These are phyloP conservation scores for Cubamyces sp. DNA, from an alignment of 768 basidiomycete genomes.

Conservation along the genomic window DNA sequence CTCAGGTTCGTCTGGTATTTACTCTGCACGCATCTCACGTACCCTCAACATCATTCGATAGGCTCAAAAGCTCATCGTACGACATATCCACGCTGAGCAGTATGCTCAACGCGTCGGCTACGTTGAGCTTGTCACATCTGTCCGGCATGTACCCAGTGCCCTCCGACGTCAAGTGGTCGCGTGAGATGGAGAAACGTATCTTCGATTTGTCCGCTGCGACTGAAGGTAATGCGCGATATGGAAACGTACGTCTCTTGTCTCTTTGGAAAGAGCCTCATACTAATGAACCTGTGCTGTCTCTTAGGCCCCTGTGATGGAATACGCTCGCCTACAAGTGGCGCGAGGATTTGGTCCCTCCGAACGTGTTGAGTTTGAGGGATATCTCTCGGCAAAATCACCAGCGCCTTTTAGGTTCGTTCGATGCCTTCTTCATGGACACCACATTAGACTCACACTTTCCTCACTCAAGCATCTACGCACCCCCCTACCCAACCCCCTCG, in stretches of 20 bases:
- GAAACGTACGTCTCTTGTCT: conserved; percentile 1
- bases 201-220: conserved; percentile 26
- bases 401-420: conserved; percentile 44
- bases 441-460: background rate
- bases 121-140: conserved; percentile 58
- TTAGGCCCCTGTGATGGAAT: conserved; percentile 29
- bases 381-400: conserved; percentile 40
- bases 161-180: conserved; percentile 10
- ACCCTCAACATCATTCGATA: conserved; percentile 21
- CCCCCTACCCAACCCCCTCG: conserved; percentile 60
- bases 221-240: background rate
- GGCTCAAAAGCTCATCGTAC: conserved; percentile 39
- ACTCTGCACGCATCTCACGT: no score
- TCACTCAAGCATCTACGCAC: conserved; percentile 46
- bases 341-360: conserved; percentile 56
- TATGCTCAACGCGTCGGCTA: conserved; percentile 56
- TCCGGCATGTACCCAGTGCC: conserved; percentile 55
- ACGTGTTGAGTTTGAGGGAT: conserved; percentile 43
- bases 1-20: conserved; percentile 29
- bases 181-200: conserved; percentile 14
- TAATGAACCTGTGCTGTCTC: background rate
- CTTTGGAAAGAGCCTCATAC: background rate
- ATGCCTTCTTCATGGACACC: background rate
- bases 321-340: conserved; percentile 56
- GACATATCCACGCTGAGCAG: conserved; percentile 49